phyloP scores from a whole-genome alignment of 2,329 filamentous ascomycete genomes.

The Sclerotinia borealis region DNA sequence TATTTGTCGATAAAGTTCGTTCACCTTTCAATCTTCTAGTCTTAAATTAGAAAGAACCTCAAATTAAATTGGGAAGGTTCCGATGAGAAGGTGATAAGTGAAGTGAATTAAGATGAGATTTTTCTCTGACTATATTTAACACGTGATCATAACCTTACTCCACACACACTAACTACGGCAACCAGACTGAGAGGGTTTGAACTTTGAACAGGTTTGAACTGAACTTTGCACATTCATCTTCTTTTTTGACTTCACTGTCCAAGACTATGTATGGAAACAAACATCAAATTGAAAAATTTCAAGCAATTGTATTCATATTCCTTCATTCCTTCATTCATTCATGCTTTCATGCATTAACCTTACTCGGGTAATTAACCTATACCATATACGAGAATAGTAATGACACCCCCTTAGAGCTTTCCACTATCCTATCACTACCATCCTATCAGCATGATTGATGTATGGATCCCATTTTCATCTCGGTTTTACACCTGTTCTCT shows the following conservation, averaged over 20 bases:
- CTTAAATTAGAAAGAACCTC: neutral
- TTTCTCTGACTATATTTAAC: neutral
- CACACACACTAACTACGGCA: neutral
- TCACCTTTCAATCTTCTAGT: neutral
- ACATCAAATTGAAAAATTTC: neutral
- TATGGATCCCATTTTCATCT: neutral
- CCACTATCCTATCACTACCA: too few relatives aligned
- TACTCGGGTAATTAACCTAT: too few relatives aligned
- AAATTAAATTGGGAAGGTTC: neutral
- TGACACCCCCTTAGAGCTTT: too few relatives aligned
- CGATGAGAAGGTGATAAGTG: conserved; percentile 1
- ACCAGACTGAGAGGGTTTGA: neutral
- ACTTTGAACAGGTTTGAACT: too few relatives aligned
- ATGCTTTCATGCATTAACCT: too few relatives aligned
- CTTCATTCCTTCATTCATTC: neutral
- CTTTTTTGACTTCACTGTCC: neutral
- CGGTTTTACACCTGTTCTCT: neutral
- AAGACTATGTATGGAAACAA: neutral
- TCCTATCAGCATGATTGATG: too few relatives aligned
- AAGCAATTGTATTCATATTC: neutral
- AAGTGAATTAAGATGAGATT: conserved; percentile 1
- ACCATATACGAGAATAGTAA: too few relatives aligned
- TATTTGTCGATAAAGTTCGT: conserved; percentile 13
- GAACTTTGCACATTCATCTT: too few relatives aligned
- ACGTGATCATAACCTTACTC: neutral